Percentiles rank a stretch among this genome's conserved stretches.
These are phyloP conservation scores for Amylocystis lapponica DNA, from an alignment of 768 basidiomycete genomes.

Conservation along the genomic window DNA sequence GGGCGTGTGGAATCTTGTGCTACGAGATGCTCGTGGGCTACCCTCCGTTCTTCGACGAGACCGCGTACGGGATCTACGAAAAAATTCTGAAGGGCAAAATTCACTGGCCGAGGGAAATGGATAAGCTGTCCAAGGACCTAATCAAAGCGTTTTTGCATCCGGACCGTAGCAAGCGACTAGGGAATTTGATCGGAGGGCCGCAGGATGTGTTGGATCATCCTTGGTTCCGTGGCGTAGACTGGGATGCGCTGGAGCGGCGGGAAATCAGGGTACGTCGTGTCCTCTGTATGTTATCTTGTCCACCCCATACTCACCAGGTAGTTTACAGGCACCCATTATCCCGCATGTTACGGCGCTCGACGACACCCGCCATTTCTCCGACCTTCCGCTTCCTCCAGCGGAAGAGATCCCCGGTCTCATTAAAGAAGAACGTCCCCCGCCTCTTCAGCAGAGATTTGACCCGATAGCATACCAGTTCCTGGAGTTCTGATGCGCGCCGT, in stretches of 20 bases:
- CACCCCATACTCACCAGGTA: constrained; percentile 6
- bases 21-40: constrained; percentile 99
- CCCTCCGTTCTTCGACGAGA: constrained; percentile 97
- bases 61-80: constrained; percentile 97
- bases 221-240: constrained; percentile 95
- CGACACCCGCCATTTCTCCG: constrained; percentile 83
- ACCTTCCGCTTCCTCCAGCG: constrained; percentile 67
- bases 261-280: constrained; percentile 67
- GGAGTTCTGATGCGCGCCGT: constrained; percentile 60
- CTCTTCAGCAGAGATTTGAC: constrained; percentile 60
- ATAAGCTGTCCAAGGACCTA: constrained; percentile 83
- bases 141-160: constrained; percentile 87
- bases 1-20: constrained; percentile 95
- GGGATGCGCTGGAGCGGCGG: constrained; percentile 79
- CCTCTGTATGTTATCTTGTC: background rate
- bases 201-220: constrained; percentile 88
- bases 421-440: constrained; percentile 51
- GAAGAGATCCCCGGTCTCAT: constrained; percentile 78
- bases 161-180: constrained; percentile 86
- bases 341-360: constrained; percentile 75
- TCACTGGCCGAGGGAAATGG: constrained; percentile 88
- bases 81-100: constrained; percentile 88
- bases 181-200: constrained; percentile 89
- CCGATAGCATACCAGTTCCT: constrained; percentile 66
- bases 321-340: constrained; percentile 72